Percentiles rank a stretch among this genome's conserved stretches.
Evolutionary conservation across 148 eudicot genomes (phyloP).

Genomic region (Talinum fruticosum): DNA sequence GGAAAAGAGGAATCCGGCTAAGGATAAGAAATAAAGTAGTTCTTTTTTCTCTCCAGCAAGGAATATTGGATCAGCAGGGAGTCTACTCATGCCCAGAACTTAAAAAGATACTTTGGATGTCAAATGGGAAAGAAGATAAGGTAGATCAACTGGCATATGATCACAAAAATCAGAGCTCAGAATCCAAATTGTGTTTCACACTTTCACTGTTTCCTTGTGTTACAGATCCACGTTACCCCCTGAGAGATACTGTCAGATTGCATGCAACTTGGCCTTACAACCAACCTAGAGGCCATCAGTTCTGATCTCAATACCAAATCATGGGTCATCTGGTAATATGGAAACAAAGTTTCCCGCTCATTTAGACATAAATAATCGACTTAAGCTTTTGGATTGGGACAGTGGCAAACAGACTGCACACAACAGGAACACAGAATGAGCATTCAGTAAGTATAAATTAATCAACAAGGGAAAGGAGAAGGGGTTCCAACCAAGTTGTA

Average conservation of each 20-base stretch:
- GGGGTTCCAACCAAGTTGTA: not conserved
- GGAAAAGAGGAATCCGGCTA: not conserved
- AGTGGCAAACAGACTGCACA: too few relatives aligned
- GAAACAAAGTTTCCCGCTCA: too few relatives aligned
- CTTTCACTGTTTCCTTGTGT: not conserved
- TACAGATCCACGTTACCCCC: not conserved
- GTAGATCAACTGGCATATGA: conserved; percentile 3
- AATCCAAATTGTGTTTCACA: not conserved
- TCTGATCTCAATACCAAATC: too few relatives aligned
- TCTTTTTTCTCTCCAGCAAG: conserved; percentile 11
- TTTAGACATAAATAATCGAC: too few relatives aligned
- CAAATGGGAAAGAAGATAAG: not conserved
- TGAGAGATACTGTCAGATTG: not conserved
- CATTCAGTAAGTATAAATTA: not conserved
- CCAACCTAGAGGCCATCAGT: not conserved
- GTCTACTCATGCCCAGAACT: not conserved
- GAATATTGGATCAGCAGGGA: conserved; percentile 15
- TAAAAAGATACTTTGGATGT: conserved; percentile 9
- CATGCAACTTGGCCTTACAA: not conserved
- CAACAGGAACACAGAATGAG: not conserved
- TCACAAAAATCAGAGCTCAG: not conserved
- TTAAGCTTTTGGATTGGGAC: too few relatives aligned
- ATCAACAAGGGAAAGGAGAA: not conserved
- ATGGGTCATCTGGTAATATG: too few relatives aligned
- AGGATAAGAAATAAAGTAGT: conserved; percentile 20